Evolutionary conservation across 176 grass and related monocot species (phyloP).

Genomic region (Rhynchospora pubera): DNA sequence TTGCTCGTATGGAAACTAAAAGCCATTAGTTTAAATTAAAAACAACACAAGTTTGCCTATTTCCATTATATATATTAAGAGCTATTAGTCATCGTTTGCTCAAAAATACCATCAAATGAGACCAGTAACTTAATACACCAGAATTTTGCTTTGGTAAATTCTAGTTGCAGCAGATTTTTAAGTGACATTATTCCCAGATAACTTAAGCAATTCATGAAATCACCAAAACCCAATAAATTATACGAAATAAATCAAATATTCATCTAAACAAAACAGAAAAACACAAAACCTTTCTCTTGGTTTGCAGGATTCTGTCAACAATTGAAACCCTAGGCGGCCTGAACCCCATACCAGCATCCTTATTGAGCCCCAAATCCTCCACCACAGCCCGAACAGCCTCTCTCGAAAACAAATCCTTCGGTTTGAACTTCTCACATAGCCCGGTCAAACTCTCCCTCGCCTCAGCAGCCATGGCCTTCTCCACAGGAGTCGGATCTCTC

Average conservation of each 20-base stretch:
- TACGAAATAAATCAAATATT: not conserved
- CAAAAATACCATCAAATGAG: not conserved
- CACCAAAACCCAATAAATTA: not conserved
- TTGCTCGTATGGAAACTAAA: not conserved
- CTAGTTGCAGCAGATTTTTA: not conserved
- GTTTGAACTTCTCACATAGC: slow-evolving; percentile 42
- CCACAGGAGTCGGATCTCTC: slow-evolving; percentile 62
- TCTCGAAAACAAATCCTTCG: slow-evolving; percentile 89
- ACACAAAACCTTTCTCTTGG: slow-evolving; percentile 76
- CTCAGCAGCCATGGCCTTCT: slow-evolving; percentile 79
- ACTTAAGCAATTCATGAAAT: not conserved
- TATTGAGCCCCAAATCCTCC: slow-evolving; percentile 89
- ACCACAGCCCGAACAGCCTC: slow-evolving; percentile 76
- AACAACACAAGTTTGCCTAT: too few relatives aligned
- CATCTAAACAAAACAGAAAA: not conserved
- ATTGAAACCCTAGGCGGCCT: slow-evolving; percentile 71
- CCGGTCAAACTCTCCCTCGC: slow-evolving; percentile 57
- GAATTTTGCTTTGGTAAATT: not conserved
- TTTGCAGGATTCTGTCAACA: slow-evolving; percentile 72
- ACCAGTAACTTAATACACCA: not conserved
- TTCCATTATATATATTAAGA: too few relatives aligned
- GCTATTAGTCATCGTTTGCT: not conserved
- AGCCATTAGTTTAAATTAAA: not conserved
- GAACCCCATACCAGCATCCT: slow-evolving; percentile 61
- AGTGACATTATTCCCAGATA: slow-evolving; percentile 1